A percentile compares a stretch with the other conserved stretches of the same genome.
Conservation (phyloP, 2,329 filamentous ascomycete species). For the Cytospora chrysosperma region DNA sequence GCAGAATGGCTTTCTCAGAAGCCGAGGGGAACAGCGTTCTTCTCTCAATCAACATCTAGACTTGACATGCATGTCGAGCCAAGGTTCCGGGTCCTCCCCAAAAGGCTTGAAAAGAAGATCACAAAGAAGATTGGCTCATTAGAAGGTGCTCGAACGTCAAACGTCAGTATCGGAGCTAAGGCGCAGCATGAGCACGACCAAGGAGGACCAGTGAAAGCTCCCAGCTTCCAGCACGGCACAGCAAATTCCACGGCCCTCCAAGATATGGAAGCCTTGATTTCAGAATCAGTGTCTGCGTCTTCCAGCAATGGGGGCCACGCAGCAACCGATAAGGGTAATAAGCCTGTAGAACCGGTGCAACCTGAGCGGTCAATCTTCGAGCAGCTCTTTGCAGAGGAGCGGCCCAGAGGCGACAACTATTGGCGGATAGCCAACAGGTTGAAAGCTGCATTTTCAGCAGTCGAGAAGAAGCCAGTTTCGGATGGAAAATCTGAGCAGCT, state of each 20-base stretch:
- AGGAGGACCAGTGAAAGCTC: background rate
- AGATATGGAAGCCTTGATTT: background rate
- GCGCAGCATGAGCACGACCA: background rate
- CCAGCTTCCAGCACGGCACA: background rate
- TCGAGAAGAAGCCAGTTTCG: background rate
- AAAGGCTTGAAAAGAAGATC: background rate
- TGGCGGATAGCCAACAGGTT: background rate
- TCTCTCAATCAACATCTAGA: background rate
- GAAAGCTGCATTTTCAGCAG: background rate
- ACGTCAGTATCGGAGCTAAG: background rate
- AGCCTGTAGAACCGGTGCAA: background rate
- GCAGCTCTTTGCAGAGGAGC: slow-evolving; percentile 13
- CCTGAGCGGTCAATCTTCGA: slow-evolving; percentile 11
- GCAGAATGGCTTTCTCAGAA: background rate
- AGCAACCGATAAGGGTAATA: background rate
- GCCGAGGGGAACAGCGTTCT: background rate
- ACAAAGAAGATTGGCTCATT: background rate
- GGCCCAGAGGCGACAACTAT: background rate
- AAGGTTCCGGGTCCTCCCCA: slow-evolving; percentile 2
- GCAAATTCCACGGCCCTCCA: background rate
- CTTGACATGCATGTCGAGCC: background rate
- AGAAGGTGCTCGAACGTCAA: background rate
- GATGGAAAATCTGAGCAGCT: too few species aligned
- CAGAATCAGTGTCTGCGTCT: background rate
- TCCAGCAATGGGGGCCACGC: background rate